Percentiles rank a stretch among this genome's conserved stretches.
Conservation (phyloP, 2,329 filamentous ascomycete species). For the Leptographium lundbergii region DNA sequence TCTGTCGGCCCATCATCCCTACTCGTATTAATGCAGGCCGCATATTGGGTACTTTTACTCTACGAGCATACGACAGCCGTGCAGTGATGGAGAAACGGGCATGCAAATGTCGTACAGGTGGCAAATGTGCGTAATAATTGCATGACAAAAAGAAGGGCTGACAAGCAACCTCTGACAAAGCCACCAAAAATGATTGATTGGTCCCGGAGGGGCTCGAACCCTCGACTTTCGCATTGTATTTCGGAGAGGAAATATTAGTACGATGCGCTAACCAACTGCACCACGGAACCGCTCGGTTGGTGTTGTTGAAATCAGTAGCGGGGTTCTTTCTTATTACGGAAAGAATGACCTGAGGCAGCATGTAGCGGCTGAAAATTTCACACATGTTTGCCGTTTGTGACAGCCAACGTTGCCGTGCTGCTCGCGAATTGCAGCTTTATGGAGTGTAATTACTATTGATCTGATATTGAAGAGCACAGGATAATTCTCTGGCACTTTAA, state of each 20-base stretch:
- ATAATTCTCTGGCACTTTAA: too few relatives aligned
- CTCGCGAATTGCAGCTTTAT: too few relatives aligned
- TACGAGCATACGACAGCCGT: neutral
- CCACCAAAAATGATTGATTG: conserved; percentile 2
- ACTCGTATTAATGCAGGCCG: neutral
- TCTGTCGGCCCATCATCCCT: neutral
- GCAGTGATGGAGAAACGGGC: neutral
- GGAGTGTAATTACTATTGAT: too few relatives aligned
- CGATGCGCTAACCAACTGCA: conserved; percentile 15
- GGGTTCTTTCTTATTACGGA: neutral
- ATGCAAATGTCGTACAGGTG: neutral
- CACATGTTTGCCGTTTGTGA: too few relatives aligned
- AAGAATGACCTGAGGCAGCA: neutral
- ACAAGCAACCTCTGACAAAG: neutral
- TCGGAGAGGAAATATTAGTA: conserved; percentile 11
- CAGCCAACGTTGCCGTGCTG: too few relatives aligned
- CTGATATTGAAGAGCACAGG: too few relatives aligned
- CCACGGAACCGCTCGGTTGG: conserved; percentile 11
- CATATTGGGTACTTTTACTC: neutral
- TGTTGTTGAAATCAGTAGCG: neutral
- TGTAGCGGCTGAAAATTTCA: too few relatives aligned
- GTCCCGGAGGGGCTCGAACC: conserved; percentile 14
- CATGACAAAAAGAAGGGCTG: neutral
- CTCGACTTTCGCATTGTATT: conserved; percentile 14
- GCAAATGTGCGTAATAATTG: neutral